phyloP scores from a whole-genome alignment of 1,139 yeast species.

The Tardiomyces blankii region DNA sequence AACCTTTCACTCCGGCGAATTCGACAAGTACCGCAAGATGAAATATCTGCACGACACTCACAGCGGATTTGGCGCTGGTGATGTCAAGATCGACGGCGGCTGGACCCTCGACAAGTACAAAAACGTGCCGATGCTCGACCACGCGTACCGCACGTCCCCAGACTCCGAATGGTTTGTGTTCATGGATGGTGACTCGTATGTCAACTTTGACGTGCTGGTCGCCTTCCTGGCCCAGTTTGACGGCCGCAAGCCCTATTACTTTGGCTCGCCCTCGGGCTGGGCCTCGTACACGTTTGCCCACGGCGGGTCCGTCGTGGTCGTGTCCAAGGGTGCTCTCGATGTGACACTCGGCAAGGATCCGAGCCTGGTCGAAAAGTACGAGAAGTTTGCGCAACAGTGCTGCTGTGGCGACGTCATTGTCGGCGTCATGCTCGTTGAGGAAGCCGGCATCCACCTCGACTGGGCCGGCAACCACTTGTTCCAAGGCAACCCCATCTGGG shows the following conservation, averaged over 20 bases:
- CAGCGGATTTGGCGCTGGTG: conserved; percentile 13
- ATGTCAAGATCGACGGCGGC: conserved; percentile 13
- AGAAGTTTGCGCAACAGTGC: conserved; percentile 9
- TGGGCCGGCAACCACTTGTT: conserved; percentile 12
- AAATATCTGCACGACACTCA: conserved; percentile 15
- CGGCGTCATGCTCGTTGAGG: conserved; percentile 13
- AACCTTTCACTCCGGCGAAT: background rate
- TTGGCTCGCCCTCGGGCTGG: conserved; percentile 14
- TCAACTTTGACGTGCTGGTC: conserved; percentile 14
- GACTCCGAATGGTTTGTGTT: conserved; percentile 18
- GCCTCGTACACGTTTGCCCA: conserved; percentile 15
- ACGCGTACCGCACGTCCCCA: conserved; percentile 13
- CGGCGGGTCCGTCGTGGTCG: conserved; percentile 20
- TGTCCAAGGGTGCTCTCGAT: conserved; percentile 17
- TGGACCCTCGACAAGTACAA: conserved; percentile 13
- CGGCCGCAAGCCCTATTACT: conserved; percentile 13
- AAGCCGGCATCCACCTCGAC: conserved; percentile 7
- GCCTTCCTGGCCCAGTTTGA: conserved; percentile 12
- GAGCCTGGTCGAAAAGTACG: conserved; percentile 8
- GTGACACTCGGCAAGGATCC: conserved; percentile 13
- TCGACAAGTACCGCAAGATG: conserved; percentile 18
- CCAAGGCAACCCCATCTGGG: conserved; percentile 22
- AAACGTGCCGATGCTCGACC: conserved; percentile 13
- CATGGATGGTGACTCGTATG: conserved; percentile 21
- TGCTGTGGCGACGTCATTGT: conserved; percentile 21